Percentiles rank a stretch among this genome's conserved stretches.
Evolutionary conservation across 768 basidiomycete genomes (phyloP).

Genomic region (Arthromyces matolae): DNA sequence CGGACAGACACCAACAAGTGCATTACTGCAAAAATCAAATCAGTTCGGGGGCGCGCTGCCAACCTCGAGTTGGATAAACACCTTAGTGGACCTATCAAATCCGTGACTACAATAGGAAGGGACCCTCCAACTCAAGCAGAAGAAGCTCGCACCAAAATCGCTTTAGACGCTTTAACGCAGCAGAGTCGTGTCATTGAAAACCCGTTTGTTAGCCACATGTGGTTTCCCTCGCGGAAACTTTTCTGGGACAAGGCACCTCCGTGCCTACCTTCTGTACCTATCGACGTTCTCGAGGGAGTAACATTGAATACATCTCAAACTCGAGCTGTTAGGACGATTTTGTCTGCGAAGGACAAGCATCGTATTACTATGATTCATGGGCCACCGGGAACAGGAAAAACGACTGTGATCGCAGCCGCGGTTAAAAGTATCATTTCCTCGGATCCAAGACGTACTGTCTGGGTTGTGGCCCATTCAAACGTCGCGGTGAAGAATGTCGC

Average conservation of each 20-base stretch:
- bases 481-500: conserved; percentile 81
- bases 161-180: conserved; percentile 27
- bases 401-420: conserved; percentile 54
- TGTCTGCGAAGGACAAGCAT: conserved; percentile 27
- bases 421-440: conserved; percentile 33
- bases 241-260: conserved; percentile 12
- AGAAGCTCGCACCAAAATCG: conserved; percentile 18
- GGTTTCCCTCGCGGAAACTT: conserved; percentile 21
- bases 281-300: conserved; percentile 19
- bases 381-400: conserved; percentile 65
- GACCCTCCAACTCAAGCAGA: conserved; percentile 50
- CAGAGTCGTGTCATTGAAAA: conserved; percentile 21
- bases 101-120: conserved; percentile 44
- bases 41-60: conserved; percentile 38
- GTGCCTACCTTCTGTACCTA: conserved; percentile 3
- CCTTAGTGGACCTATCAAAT: conserved; percentile 22
- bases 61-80: conserved; percentile 24
- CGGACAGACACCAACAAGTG: conserved; percentile 6
- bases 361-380: conserved; percentile 40
- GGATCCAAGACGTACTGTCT: conserved; percentile 36
- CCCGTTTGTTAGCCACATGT: conserved; percentile 35
- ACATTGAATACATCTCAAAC: conserved; percentile 34
- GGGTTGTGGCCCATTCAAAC: conserved; percentile 73
- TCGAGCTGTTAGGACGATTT: conserved; percentile 29
- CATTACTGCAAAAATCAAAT: conserved; percentile 20